Percentiles rank a stretch among this genome's conserved stretches.
Conservation (phyloP, 768 basidiomycete species). For the Lactifluus hygrophoroides region DNA sequence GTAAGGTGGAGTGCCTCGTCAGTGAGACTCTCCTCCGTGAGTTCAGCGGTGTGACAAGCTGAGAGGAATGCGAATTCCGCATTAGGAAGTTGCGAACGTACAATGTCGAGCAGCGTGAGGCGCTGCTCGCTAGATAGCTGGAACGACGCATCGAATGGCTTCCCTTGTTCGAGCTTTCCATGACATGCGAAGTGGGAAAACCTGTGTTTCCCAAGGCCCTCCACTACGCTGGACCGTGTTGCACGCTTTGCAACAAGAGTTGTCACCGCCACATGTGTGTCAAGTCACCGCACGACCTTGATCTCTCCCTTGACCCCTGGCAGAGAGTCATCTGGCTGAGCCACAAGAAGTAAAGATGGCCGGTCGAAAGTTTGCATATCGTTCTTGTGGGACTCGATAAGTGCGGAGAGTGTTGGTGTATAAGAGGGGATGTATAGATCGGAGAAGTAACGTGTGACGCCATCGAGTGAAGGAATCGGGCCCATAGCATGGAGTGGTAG, state of each 20-base stretch:
- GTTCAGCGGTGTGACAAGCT: background rate
- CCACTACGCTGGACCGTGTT: background rate
- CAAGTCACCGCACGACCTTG: background rate
- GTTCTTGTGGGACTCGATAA: background rate
- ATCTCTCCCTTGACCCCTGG: background rate
- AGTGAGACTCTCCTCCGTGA: background rate
- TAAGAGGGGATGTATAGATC: background rate
- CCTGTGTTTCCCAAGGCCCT: background rate
- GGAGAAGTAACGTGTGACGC: background rate
- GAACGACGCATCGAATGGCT: background rate
- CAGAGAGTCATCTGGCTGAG: background rate
- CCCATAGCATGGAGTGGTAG: background rate
- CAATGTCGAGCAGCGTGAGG: too few relatives aligned
- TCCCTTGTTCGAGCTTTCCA: background rate
- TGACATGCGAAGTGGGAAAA: background rate
- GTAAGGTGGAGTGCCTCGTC: background rate
- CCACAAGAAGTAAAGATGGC: background rate
- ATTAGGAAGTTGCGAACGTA: background rate
- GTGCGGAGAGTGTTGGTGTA: background rate
- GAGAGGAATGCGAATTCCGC: background rate
- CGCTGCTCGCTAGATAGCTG: too few relatives aligned
- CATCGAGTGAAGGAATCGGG: background rate
- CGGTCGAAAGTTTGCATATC: slow-evolving; percentile 24
- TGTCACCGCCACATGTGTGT: background rate
- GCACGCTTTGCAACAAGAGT: background rate